Evolutionary conservation across 305 asterid species (phyloP).

Genomic region (Caryopteris hybrid): DNA sequence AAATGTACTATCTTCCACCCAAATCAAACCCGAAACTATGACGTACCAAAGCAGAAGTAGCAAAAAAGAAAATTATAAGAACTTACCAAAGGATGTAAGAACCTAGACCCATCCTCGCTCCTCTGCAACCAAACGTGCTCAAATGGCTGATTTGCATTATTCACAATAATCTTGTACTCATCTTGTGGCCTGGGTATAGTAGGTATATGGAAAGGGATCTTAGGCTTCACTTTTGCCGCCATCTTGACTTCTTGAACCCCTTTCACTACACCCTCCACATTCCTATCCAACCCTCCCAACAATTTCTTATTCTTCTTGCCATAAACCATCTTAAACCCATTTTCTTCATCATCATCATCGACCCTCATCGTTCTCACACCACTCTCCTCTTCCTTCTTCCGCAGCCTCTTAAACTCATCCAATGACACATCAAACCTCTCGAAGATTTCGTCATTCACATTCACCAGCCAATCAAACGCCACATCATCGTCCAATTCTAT

Average conservation of each 20-base stretch:
- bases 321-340: conserved; percentile 70
- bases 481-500: conserved; percentile 63
- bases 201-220: conserved; percentile 79
- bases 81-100: conserved; percentile 85
- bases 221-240: conserved; percentile 66
- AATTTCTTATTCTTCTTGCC: conserved; percentile 63
- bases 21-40: neutral
- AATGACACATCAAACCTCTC: conserved; percentile 74
- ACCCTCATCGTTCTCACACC: conserved; percentile 47
- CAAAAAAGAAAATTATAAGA: neutral
- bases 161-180: conserved; percentile 75
- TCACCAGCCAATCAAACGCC: conserved; percentile 70
- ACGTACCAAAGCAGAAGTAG: neutral
- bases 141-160: conserved; percentile 75
- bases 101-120: conserved; percentile 69
- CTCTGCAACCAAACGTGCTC: conserved; percentile 92
- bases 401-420: conserved; percentile 53
- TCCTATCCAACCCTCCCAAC: conserved; percentile 23
- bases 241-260: conserved; percentile 59
- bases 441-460: conserved; percentile 61
- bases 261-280: conserved; percentile 19
- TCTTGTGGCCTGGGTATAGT: conserved; percentile 77
- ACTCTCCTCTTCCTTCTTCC: conserved; percentile 61
- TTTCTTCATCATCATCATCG: conserved; percentile 27
- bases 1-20: neutral